Conservation (phyloP, 768 basidiomycete genomes). For the Gymnopilus junonius region DNA sequence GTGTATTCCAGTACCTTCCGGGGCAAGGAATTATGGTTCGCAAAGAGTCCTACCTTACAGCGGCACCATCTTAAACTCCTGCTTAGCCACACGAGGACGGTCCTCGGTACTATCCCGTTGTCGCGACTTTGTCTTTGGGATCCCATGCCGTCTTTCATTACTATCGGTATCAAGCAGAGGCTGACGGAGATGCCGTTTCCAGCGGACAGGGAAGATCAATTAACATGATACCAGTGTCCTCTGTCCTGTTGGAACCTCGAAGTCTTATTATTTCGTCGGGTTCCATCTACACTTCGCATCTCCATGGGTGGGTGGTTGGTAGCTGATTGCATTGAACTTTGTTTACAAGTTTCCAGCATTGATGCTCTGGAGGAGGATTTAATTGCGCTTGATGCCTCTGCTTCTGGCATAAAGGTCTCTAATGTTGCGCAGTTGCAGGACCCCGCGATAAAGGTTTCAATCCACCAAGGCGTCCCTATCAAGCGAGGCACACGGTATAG, state of each 20-base stretch:
- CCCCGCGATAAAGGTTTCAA: constrained; percentile 37
- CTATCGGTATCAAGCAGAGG: constrained; percentile 58
- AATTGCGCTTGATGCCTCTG: constrained; percentile 33
- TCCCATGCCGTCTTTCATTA: constrained; percentile 87
- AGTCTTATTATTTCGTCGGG: constrained; percentile 80
- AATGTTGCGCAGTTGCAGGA: constrained; percentile 62
- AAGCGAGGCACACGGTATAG: constrained; percentile 70
- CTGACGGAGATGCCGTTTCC: constrained; percentile 25
- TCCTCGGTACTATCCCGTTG: constrained; percentile 83
- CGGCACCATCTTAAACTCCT: constrained; percentile 10
- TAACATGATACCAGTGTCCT: constrained; percentile 65
- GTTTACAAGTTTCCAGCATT: constrained; percentile 48
- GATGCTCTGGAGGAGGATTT: constrained; percentile 57
- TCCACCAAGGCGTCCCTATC: constrained; percentile 56
- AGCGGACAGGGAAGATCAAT: constrained; percentile 53
- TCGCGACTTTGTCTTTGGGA: constrained; percentile 88
- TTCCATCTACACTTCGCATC: constrained; percentile 67
- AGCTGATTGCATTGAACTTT: neutral
- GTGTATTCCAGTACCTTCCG: constrained; percentile 64
- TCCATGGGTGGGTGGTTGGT: constrained; percentile 65
- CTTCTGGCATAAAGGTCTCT: constrained; percentile 41
- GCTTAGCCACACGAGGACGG: constrained; percentile 91
- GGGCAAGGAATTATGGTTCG: constrained; percentile 93
- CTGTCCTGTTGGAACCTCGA: constrained; percentile 82
- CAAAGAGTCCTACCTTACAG: constrained; percentile 10